Conservation (phyloP, 306 rosid species). For the peach (Prunus persica) region Prunus_persica_NCBIv2 NC_034014.1:28028001-28028500, state of each 20-base stretch:
- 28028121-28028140: neutral
- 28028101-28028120: neutral
- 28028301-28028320: neutral
- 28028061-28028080: neutral
- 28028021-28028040: constrained; percentile 35
- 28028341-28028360: neutral
- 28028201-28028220: neutral
- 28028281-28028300: neutral
- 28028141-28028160: neutral
- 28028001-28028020: constrained; percentile 99
- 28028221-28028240: neutral
- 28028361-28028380: constrained; percentile 70
- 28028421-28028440: constrained; percentile 93
- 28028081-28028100: neutral
- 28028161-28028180: neutral
- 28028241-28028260: neutral
- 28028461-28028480: constrained; percentile 97
- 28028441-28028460: constrained; percentile 97
- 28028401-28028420: constrained; percentile 92
- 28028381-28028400: constrained; percentile 91
- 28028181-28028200: neutral
- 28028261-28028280: neutral
- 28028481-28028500: constrained; percentile 98
- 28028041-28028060: neutral
- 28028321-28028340: neutral